These are phyloP conservation scores for Colletotrichum australisinense DNA, from an alignment of 2,329 filamentous ascomycete species.

Conservation along the genomic window DNA sequence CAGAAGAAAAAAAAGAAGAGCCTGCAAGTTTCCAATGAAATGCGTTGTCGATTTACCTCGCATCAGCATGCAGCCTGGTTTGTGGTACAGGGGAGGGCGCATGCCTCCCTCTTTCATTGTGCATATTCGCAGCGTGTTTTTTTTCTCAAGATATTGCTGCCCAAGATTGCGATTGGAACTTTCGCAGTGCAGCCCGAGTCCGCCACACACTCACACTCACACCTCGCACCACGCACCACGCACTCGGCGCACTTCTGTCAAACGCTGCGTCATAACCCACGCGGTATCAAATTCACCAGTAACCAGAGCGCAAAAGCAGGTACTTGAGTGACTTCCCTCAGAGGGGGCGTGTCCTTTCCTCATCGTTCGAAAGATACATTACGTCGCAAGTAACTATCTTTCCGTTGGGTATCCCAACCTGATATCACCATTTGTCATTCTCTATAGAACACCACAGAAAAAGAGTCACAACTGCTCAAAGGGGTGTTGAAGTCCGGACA, in stretches of 20 bases:
- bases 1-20: not conserved
- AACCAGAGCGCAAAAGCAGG: not conserved
- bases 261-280: not conserved
- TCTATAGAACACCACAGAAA: not conserved
- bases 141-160: not conserved
- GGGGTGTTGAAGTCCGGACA: slow-evolving; percentile 11
- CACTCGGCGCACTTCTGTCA: not conserved
- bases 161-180: not conserved
- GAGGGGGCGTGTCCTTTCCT: not conserved
- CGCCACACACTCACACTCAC: not conserved
- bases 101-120: too few species aligned
- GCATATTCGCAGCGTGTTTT: not conserved
- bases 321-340: not conserved
- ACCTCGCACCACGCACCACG: too few species aligned
- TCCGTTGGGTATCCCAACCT: not conserved
- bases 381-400: not conserved
- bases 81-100: not conserved
- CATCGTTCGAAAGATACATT: not conserved
- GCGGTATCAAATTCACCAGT: too few species aligned
- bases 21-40: not conserved
- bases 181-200: not conserved
- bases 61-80: not conserved
- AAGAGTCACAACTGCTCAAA: not conserved
- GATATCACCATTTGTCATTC: not conserved
- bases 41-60: not conserved